These are phyloP conservation scores for Apophysomyces elegans DNA, from an alignment of 371 early-diverging fungal species.

Conservation along the genomic window DNA sequence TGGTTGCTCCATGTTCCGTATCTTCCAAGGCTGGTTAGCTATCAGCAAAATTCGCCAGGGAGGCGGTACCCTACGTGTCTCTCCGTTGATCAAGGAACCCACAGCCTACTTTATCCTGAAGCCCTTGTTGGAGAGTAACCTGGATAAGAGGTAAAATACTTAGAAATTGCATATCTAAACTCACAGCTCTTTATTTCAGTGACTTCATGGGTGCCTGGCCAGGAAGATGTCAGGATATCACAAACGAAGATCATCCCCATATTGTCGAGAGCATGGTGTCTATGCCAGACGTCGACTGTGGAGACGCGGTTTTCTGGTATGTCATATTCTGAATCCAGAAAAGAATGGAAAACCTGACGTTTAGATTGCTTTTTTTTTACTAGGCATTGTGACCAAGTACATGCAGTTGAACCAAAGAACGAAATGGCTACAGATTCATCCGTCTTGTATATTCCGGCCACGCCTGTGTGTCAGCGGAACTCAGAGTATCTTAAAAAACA, in stretches of 20 bases:
- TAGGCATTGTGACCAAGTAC: conserved; percentile 46
- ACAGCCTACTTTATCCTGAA: conserved; percentile 48
- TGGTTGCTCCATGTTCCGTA: conserved; percentile 48
- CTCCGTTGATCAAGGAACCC: conserved; percentile 43
- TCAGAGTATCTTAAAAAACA: conserved; percentile 34
- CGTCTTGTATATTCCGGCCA: conserved; percentile 46
- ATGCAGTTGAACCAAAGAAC: conserved; percentile 42
- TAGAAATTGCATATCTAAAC: too few relatives aligned
- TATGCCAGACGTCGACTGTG: conserved; percentile 37
- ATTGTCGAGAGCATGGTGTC: conserved; percentile 45
- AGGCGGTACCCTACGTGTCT: conserved; percentile 45
- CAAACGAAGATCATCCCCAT: conserved; percentile 31
- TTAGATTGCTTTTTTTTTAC: not conserved
- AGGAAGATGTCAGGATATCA: conserved; percentile 40
- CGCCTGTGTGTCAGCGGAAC: conserved; percentile 37
- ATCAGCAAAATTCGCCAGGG: conserved; percentile 36
- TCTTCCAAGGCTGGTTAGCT: conserved; percentile 51
- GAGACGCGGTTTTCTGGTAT: conserved; percentile 49
- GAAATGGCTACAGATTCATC: conserved; percentile 38
- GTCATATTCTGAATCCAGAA: not conserved
- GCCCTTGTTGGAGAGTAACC: conserved; percentile 37
- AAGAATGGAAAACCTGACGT: not conserved
- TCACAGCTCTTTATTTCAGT: conserved; percentile 13
- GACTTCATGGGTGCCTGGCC: conserved; percentile 46
- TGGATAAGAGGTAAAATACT: conserved; percentile 25